Percentiles rank a stretch among this genome's conserved stretches.
These are phyloP conservation scores for Actinomortierella wolfii DNA, from an alignment of 371 early-diverging fungal species.

Conservation along the genomic window DNA sequence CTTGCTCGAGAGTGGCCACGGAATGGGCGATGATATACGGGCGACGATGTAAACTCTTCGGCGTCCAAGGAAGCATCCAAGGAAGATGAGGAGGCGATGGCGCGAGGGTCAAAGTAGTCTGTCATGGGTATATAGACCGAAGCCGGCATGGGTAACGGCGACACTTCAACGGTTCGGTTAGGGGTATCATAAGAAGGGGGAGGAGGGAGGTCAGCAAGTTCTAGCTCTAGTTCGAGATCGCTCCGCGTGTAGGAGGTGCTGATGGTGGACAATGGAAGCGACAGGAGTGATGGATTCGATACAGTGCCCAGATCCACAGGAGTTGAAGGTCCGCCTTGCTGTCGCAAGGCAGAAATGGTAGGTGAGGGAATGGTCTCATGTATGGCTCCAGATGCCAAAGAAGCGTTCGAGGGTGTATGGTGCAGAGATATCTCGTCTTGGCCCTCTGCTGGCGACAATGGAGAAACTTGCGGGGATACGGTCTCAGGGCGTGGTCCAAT, in stretches of 20 bases:
- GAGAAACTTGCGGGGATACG: neutral
- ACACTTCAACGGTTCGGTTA: conserved; percentile 24
- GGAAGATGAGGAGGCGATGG: too few relatives aligned
- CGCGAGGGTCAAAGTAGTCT: too few relatives aligned
- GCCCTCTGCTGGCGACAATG: neutral
- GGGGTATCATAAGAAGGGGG: conserved; percentile 39
- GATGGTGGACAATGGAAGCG: conserved; percentile 3
- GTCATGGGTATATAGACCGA: too few relatives aligned
- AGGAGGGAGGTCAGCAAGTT: conserved; percentile 13
- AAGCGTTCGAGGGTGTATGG: too few relatives aligned
- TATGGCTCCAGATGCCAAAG: too few relatives aligned
- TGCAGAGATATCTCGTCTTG: neutral
- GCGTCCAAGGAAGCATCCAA: too few relatives aligned
- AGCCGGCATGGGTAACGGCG: conserved; percentile 10
- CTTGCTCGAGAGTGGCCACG: too few relatives aligned
- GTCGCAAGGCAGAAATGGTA: neutral
- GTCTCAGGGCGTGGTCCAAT: neutral
- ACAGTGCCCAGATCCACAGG: neutral
- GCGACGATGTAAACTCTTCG: too few relatives aligned
- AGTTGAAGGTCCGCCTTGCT: neutral
- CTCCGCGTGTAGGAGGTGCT: neutral
- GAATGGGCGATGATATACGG: too few relatives aligned
- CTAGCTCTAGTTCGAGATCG: conserved; percentile 10
- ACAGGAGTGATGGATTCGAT: neutral
- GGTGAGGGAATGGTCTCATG: neutral